Percentiles rank a stretch among this genome's conserved stretches.
Evolutionary conservation across 2,329 filamentous ascomycete genomes (phyloP).

Genomic region (Talaromyces piceae): DNA sequence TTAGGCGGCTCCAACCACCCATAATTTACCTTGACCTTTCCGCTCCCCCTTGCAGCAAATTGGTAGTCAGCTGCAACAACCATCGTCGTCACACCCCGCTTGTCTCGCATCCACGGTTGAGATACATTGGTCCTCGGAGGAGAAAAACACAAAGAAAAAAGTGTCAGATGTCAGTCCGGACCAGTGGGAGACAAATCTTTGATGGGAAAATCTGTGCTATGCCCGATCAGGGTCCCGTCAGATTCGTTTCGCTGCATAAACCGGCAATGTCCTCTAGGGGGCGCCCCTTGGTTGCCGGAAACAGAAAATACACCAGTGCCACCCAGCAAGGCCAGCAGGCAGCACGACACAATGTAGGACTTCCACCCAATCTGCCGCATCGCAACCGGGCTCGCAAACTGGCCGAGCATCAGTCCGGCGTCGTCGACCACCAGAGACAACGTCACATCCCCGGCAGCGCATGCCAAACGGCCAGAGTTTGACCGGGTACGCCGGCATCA

Average conservation of each 20-base stretch:
- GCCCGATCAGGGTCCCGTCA: neutral
- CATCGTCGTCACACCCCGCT: too few relatives aligned
- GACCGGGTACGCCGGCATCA: conserved; percentile 19
- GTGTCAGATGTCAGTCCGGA: too few relatives aligned
- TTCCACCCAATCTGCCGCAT: neutral
- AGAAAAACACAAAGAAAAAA: too few relatives aligned
- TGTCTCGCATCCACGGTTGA: too few relatives aligned
- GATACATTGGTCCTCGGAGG: too few relatives aligned
- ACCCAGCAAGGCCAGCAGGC: conserved; percentile 42
- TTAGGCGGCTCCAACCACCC: too few relatives aligned
- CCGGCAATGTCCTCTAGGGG: conserved; percentile 46
- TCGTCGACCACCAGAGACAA: neutral
- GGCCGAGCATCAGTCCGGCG: neutral
- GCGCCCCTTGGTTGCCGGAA: conserved; percentile 49
- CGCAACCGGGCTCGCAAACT: conserved; percentile 1
- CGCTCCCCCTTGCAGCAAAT: too few relatives aligned
- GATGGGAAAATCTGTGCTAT: too few relatives aligned
- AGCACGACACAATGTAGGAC: conserved; percentile 51
- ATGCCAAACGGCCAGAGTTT: conserved; percentile 30
- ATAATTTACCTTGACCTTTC: too few relatives aligned
- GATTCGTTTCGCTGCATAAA: neutral
- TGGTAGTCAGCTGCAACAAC: too few relatives aligned
- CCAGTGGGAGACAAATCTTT: too few relatives aligned
- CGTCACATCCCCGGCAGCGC: conserved; percentile 26
- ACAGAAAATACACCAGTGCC: conserved; percentile 42